These are phyloP conservation scores for Salisapilia sapeloensis DNA, from an alignment of 352 stramenopile genomes.

Conservation along the genomic window DNA sequence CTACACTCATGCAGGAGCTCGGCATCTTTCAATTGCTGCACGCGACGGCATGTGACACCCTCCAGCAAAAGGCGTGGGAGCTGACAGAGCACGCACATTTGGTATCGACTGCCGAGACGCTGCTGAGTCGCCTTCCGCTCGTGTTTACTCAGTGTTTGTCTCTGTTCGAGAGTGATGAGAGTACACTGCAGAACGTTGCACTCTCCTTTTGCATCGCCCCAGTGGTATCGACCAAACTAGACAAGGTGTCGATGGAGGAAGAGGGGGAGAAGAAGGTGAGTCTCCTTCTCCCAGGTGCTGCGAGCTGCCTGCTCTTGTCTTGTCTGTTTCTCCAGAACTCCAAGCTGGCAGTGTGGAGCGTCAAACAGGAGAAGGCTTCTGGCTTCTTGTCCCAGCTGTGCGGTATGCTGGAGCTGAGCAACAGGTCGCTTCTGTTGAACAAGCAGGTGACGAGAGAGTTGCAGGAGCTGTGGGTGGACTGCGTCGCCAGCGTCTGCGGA, in stretches of 20 bases:
- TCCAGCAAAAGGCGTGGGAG: slow-evolving; percentile 4
- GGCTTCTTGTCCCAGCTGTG: no score
- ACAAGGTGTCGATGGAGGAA: slow-evolving; percentile 26
- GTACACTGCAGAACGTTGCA: slow-evolving; percentile 43
- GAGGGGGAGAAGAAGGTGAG: no score
- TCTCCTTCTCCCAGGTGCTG: no score
- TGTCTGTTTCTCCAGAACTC: slow-evolving; percentile 67
- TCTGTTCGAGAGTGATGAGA: slow-evolving; percentile 49
- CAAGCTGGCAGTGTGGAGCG: slow-evolving; percentile 60
- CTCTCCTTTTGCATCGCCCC: slow-evolving; percentile 48
- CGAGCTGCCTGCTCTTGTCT: slow-evolving; percentile 54
- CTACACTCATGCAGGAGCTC: slow-evolving; percentile 44
- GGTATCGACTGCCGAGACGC: slow-evolving; percentile 22
- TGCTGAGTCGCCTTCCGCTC: slow-evolving; percentile 53
- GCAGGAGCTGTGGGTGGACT: slow-evolving; percentile 71
- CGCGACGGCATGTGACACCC: slow-evolving; percentile 2
- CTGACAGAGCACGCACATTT: neutral
- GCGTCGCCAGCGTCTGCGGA: slow-evolving; percentile 58
- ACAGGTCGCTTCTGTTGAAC: no score
- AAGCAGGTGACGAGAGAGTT: slow-evolving; percentile 22
- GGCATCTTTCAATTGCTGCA: slow-evolving; percentile 65
- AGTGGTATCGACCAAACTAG: slow-evolving; percentile 18
- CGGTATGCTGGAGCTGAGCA: no score
- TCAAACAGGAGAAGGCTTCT: slow-evolving; percentile 50
- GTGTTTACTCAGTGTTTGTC: slow-evolving; percentile 78